Conservation (phyloP, 495 filamentous ascomycete genomes). For the Hypoxylon cercidicola region DNA sequence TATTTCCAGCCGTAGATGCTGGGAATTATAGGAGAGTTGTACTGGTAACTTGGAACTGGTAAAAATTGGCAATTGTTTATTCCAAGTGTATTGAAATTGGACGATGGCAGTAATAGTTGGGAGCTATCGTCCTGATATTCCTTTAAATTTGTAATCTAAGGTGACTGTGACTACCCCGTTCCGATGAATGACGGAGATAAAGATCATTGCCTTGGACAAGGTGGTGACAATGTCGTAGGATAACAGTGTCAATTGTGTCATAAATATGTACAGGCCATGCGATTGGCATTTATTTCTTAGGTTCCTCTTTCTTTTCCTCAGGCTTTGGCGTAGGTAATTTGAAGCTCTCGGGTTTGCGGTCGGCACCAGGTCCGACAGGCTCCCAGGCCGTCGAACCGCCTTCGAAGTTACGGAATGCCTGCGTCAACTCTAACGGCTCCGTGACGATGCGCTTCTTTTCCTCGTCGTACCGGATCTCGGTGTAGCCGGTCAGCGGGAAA, state of each 20-base stretch:
- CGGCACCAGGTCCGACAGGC: constrained; percentile 83
- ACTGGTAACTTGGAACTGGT: not conserved
- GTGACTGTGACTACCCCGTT: not conserved
- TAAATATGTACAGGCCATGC: constrained; percentile 46
- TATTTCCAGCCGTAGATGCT: constrained; percentile 18
- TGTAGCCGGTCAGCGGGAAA: constrained; percentile 98
- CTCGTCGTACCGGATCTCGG: constrained; percentile 96
- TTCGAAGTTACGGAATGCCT: constrained; percentile 99
- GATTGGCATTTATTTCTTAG: constrained; percentile 79
- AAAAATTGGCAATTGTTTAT: not conserved
- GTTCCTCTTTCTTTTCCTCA: constrained; percentile 86
- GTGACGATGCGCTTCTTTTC: constrained; percentile 99
- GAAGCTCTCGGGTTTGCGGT: constrained; percentile 87
- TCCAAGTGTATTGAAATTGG: not conserved
- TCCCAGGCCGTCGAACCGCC: constrained; percentile 86
- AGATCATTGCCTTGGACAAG: not conserved
- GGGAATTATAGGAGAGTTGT: not conserved
- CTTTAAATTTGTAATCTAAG: too few species aligned
- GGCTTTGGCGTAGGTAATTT: constrained; percentile 96
- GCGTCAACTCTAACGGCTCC: constrained; percentile 95
- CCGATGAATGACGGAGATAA: not conserved
- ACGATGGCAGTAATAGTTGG: too few species aligned
- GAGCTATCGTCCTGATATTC: too few species aligned
- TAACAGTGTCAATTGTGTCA: constrained; percentile 38
- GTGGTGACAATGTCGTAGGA: constrained; percentile 1